Percentiles rank a stretch among this genome's conserved stretches.
phyloP scores from a whole-genome alignment of 805 yeast species.

The Cyberlindnera maritima region DNA sequence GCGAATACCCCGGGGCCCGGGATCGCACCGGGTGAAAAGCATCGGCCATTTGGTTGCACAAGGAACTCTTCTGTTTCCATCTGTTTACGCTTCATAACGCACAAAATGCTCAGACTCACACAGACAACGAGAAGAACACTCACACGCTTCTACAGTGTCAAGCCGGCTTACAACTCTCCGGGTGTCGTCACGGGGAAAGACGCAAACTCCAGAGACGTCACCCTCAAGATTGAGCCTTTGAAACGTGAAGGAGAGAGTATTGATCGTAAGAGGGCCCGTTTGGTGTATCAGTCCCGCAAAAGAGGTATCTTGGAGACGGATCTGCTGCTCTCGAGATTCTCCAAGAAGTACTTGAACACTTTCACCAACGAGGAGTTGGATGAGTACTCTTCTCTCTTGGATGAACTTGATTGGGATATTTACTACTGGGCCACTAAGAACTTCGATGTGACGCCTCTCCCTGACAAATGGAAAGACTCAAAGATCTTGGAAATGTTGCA shows the following conservation, averaged over 20 bases:
- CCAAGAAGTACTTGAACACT: conserved; percentile 62
- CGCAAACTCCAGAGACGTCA: conserved; percentile 18
- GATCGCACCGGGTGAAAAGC: conserved; percentile 1
- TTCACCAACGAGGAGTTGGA: conserved; percentile 66
- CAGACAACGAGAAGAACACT: neutral
- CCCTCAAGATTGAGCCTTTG: conserved; percentile 64
- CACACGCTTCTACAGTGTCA: conserved; percentile 13
- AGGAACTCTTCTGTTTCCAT: too few relatives aligned
- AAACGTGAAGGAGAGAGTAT: conserved; percentile 70
- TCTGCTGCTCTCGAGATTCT: conserved; percentile 78
- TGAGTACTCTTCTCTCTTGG: conserved; percentile 82
- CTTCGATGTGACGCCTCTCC: conserved; percentile 77
- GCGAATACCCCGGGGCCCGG: neutral
- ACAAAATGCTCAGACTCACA: conserved; percentile 11
- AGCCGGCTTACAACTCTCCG: conserved; percentile 22
- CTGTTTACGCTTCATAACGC: too few relatives aligned
- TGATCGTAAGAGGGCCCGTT: conserved; percentile 79
- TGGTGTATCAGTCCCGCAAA: conserved; percentile 88
- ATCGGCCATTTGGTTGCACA: too few relatives aligned
- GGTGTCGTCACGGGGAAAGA: conserved; percentile 20
- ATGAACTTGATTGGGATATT: conserved; percentile 98
- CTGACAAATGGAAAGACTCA: conserved; percentile 78
- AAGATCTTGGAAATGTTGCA: conserved; percentile 63
- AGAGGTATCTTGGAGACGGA: conserved; percentile 96
- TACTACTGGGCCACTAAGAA: conserved; percentile 96